These are phyloP conservation scores for Cenchrus purpureus DNA, from an alignment of 176 grass and related monocot species.

Conservation along the genomic window DNA sequence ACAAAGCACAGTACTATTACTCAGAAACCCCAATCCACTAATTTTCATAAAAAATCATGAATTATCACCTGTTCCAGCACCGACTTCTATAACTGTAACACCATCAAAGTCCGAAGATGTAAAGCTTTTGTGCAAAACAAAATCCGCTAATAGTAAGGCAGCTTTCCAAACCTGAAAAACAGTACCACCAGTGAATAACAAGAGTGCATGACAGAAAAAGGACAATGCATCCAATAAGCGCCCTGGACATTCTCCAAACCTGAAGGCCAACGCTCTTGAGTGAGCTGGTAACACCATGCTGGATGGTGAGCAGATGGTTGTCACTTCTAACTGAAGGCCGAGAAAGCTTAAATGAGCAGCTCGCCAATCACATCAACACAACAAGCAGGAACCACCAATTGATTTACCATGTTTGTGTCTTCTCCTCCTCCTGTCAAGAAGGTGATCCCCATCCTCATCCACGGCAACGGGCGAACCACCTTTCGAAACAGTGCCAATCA, in stretches of 20 bases:
- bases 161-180: constrained; percentile 80
- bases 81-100: constrained; percentile 75
- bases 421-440: constrained; percentile 63
- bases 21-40: constrained; percentile 11
- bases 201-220: not conserved
- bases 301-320: constrained; percentile 57
- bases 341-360: not conserved
- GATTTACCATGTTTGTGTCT: constrained; percentile 33
- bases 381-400: not conserved
- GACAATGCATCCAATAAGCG: not conserved
- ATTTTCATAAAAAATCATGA: constrained; percentile 19
- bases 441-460: constrained; percentile 81
- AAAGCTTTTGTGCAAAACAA: constrained; percentile 71
- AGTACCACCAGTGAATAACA: not conserved
- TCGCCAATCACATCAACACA: not conserved
- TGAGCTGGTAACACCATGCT: constrained; percentile 77
- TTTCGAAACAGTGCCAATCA: constrained; percentile 1
- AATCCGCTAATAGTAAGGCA: constrained; percentile 64
- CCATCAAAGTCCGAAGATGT: constrained; percentile 63
- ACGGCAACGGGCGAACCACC: constrained; percentile 37
- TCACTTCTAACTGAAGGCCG: constrained; percentile 50
- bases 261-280: constrained; percentile 74
- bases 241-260: constrained; percentile 34
- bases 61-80: constrained; percentile 78
- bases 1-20: not conserved